phyloP scores from a whole-genome alignment of 768 basidiomycete genomes.

The Steccherinum ochraceum region DNA sequence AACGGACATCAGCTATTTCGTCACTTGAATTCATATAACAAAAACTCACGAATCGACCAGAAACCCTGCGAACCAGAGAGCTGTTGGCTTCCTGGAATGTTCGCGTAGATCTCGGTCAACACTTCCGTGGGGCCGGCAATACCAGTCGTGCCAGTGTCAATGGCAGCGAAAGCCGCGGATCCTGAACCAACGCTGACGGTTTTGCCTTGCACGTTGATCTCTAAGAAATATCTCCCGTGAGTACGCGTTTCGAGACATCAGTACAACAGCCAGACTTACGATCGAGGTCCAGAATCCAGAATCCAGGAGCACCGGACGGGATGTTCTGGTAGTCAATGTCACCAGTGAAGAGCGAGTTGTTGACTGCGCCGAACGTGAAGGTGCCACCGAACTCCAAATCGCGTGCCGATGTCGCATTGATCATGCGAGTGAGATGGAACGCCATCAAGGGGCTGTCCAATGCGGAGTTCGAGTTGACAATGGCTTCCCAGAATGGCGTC shows the following conservation, averaged over 20 bases:
- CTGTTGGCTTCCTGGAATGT: constrained; percentile 62
- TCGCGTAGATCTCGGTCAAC: constrained; percentile 58
- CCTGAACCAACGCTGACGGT: constrained; percentile 42
- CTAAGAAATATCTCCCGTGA: no score
- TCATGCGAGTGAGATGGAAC: constrained; percentile 71
- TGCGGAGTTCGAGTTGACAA: constrained; percentile 48
- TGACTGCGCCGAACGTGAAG: constrained; percentile 55
- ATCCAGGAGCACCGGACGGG: constrained; percentile 50
- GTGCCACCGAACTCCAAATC: constrained; percentile 63
- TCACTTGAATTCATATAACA: no score
- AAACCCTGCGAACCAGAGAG: constrained; percentile 29
- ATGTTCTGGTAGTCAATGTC: constrained; percentile 77
- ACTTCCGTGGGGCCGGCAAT: constrained; percentile 70
- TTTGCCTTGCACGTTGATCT: constrained; percentile 47
- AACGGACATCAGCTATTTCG: no score
- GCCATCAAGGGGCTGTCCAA: constrained; percentile 74
- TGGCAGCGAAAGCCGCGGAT: constrained; percentile 60
- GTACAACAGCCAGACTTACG: constrained; percentile 20
- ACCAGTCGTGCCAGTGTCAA: constrained; percentile 95
- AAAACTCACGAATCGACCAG: constrained; percentile 40
- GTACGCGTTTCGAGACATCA: no score
- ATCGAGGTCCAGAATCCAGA: constrained; percentile 78
- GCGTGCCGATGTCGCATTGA: constrained; percentile 23
- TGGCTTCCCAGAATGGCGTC: constrained; percentile 80
- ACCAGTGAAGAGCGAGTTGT: constrained; percentile 72